A percentile compares a stretch with the other conserved stretches of the same genome.
phyloP scores from a whole-genome alignment of 495 filamentous ascomycete species.

The Lophium mytilinum region DNA sequence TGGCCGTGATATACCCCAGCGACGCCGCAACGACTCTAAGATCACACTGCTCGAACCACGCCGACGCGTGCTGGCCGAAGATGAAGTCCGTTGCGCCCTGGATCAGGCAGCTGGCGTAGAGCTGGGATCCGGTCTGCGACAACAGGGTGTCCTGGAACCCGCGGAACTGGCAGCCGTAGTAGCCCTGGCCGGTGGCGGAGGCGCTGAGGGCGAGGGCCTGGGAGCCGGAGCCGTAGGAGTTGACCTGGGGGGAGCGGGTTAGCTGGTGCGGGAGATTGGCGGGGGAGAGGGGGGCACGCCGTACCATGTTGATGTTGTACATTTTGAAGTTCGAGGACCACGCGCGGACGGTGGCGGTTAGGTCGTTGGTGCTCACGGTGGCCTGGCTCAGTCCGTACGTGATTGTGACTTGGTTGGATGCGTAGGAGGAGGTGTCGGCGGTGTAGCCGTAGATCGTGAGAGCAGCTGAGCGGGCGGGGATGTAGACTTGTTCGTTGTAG shows the following conservation, averaged over 20 bases:
- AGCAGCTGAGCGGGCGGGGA: constrained; percentile 18
- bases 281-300: background rate
- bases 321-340: constrained; percentile 43
- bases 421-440: constrained; percentile 46
- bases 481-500: constrained; percentile 35
- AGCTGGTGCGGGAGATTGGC: background rate
- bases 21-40: constrained; percentile 48
- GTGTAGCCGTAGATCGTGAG: constrained; percentile 58
- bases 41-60: constrained; percentile 54
- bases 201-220: constrained; percentile 55
- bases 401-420: constrained; percentile 52
- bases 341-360: constrained; percentile 47
- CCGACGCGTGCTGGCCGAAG: constrained; percentile 52
- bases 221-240: constrained; percentile 45
- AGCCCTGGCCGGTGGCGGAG: constrained; percentile 44
- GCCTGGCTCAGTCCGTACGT: constrained; percentile 40
- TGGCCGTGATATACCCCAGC: constrained; percentile 41
- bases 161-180: constrained; percentile 49
- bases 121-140: constrained; percentile 48
- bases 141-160: constrained; percentile 59
- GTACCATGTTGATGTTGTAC: constrained; percentile 54
- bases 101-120: constrained; percentile 50
- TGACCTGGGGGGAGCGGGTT: constrained; percentile 23
- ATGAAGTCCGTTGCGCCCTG: constrained; percentile 59
- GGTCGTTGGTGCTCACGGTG: constrained; percentile 34